A percentile compares a stretch with the other conserved stretches of the same genome.
These are phyloP conservation scores for Claviceps capensis DNA, from an alignment of 2,329 filamentous ascomycete species.

Conservation along the genomic window DNA sequence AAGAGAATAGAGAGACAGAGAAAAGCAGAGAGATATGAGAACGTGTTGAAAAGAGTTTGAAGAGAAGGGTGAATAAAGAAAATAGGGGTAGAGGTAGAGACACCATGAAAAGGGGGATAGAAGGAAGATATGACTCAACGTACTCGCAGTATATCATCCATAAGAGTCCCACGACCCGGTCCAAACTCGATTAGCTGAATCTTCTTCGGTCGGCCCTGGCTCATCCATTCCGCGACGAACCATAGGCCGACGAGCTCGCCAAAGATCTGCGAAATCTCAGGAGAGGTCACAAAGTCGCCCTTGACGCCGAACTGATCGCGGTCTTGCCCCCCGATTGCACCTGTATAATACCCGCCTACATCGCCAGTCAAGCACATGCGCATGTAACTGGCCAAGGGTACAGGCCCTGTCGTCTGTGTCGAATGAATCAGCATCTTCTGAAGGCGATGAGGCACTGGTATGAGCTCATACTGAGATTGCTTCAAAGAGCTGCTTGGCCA, in stretches of 20 bases:
- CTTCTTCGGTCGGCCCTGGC: conserved; percentile 59
- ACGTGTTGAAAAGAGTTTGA: not conserved
- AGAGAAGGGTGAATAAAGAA: too few relatives aligned
- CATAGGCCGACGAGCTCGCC: conserved; percentile 89
- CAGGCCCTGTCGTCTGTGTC: conserved; percentile 61
- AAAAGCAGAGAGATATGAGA: not conserved
- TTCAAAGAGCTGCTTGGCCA: conserved; percentile 75
- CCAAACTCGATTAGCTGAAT: conserved; percentile 90
- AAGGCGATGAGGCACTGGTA: too few relatives aligned
- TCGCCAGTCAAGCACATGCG: conserved; percentile 93
- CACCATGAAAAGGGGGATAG: too few relatives aligned
- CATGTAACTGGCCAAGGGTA: conserved; percentile 92
- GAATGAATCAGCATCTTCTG: not conserved
- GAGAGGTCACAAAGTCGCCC: conserved; percentile 93
- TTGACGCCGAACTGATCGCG: conserved; percentile 84
- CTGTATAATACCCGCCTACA: conserved; percentile 86
- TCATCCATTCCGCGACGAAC: conserved; percentile 94
- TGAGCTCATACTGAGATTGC: conserved; percentile 58
- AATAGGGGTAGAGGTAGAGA: too few relatives aligned
- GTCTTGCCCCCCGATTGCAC: conserved; percentile 44
- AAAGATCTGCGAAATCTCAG: conserved; percentile 95
- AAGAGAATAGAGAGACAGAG: conserved; percentile 4
- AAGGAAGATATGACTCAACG: conserved; percentile 14
- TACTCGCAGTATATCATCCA: conserved; percentile 91
- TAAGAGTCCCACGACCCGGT: conserved; percentile 84